Percentiles rank a stretch among this genome's conserved stretches.
Conservation (phyloP, 495 filamentous ascomycete genomes). For the Penicillium canescens region DNA sequence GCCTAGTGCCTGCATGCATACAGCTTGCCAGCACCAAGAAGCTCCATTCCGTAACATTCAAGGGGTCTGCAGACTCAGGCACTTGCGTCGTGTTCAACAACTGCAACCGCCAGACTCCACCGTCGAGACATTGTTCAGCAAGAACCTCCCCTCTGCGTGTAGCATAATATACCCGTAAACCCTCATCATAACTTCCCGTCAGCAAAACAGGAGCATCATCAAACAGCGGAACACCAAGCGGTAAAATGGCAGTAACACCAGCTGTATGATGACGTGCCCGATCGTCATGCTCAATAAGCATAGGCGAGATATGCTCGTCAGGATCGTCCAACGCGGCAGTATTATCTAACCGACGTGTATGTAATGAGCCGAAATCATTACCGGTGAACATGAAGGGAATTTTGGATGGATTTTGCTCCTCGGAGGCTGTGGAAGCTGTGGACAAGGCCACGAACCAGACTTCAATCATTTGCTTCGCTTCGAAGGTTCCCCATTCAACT, state of each 20-base stretch:
- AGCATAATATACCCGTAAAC: constrained; percentile 64
- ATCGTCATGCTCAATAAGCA: constrained; percentile 34
- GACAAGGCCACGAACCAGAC: constrained; percentile 48
- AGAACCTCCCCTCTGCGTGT: constrained; percentile 40
- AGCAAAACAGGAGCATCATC: constrained; percentile 57
- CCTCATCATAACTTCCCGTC: constrained; percentile 93
- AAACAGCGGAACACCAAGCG: constrained; percentile 44
- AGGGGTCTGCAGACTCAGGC: neutral
- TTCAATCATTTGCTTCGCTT: constrained; percentile 41
- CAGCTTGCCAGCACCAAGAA: constrained; percentile 78
- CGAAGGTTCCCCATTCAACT: constrained; percentile 27
- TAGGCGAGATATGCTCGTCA: constrained; percentile 17
- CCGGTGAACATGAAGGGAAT: constrained; percentile 41
- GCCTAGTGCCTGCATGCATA: constrained; percentile 82
- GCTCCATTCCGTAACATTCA: constrained; percentile 20
- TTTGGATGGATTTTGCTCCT: neutral
- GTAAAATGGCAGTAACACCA: constrained; percentile 86
- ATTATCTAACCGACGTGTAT: constrained; percentile 31
- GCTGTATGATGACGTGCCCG: constrained; percentile 62
- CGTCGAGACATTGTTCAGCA: constrained; percentile 68
- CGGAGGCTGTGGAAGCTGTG: constrained; percentile 6
- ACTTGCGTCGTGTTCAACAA: constrained; percentile 40
- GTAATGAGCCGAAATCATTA: constrained; percentile 36
- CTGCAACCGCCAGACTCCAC: constrained; percentile 90
- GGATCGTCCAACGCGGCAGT: constrained; percentile 15